Evolutionary conservation across 352 stramenopile genomes (phyloP), one percentile per base, ranked within the genome.

Genomic region (Blastocystis sp.): DNA sequence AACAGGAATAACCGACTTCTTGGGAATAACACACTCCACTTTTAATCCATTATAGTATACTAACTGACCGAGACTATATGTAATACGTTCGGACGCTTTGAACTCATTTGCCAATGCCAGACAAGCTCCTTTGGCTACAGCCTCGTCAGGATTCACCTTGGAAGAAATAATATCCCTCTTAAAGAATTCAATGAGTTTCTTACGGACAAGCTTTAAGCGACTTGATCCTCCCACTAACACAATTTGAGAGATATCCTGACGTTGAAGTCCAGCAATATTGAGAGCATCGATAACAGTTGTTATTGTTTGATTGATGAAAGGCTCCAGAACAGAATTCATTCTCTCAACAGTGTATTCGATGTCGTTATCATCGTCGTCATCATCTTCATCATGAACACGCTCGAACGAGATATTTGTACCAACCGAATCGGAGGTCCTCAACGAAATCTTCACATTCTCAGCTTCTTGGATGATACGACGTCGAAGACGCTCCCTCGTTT

Each of bases 201-300:
- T 12, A 1, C 85, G n/a, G 9, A 88, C 75, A 0, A 85, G 32
- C 9, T n/a, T 5, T 4, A 88, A 39, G 16, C 80, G 63, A n/a
- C 66, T 88, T 6, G 80, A 88, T 24, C 65, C 80, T 7, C 80
- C 80, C 0, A 88, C 65, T 0, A 88, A 35, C 29, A 88, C 24
- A 42, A 88, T 88, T 1, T 74, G 21, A 73, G 11, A 11, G 19
- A 88, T 86, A 52, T 88, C 67, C 29, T 87, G 21, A 16, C 14
- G 21, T 14, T 12, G n/a, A 1, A 83, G 29, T 14, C 32, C 21
- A 19, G 27, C 16, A 14, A 67, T 54, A 43, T 49, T 65, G 1
- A 83, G 29, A 54, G 98, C 95, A 89, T 95, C 96, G 83, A 94
- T 90, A 11, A 98, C 95, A 9, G 96, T 95, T 21, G 42, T 7